Percentiles rank a stretch among this genome's conserved stretches.
These are phyloP conservation scores for Apostasia ramifera DNA, from an alignment of 106 monocot species.

Conservation along the genomic window DNA sequence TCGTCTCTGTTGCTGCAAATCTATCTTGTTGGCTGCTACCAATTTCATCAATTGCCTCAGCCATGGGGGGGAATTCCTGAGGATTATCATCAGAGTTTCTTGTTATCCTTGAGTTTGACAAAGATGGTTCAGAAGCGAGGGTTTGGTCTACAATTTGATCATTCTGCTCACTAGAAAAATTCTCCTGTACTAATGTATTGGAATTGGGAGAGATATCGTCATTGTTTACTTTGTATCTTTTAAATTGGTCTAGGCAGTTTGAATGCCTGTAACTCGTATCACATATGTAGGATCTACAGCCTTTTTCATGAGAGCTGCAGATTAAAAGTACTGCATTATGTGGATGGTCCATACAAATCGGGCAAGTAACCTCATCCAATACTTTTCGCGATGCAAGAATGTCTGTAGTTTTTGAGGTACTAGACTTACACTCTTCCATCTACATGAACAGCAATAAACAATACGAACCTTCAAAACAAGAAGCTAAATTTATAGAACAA, in stretches of 20 bases:
- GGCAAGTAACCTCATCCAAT: conserved; percentile 77
- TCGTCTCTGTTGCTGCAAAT: conserved; percentile 6
- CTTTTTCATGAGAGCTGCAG: conserved; percentile 68
- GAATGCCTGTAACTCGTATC: conserved; percentile 86
- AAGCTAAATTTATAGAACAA: background rate
- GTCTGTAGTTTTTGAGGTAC: conserved; percentile 16
- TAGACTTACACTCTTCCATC: conserved; percentile 47
- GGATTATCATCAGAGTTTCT: conserved; percentile 15
- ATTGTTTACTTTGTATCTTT: conserved; percentile 21
- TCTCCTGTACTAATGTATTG: conserved; percentile 1
- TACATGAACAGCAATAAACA: conserved; percentile 1
- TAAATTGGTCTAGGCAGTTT: conserved; percentile 75
- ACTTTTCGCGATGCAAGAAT: conserved; percentile 34
- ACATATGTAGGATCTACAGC: conserved; percentile 80
- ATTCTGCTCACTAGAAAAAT: background rate
- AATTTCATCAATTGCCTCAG: conserved; percentile 16
- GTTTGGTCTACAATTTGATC: conserved; percentile 4
- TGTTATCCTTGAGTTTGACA: conserved; percentile 3
- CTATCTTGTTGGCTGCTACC: conserved; percentile 13
- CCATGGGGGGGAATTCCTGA: background rate
- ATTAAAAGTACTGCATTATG: conserved; percentile 82
- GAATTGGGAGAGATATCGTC: conserved; percentile 4
- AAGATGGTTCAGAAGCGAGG: background rate
- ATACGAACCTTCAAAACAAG: background rate
- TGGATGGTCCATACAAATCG: conserved; percentile 90